A percentile compares a stretch with the other conserved stretches of the same genome.
These are phyloP conservation scores for Neocatenulostroma microsporum DNA, from an alignment of 2,329 filamentous ascomycete species.

Conservation along the genomic window DNA sequence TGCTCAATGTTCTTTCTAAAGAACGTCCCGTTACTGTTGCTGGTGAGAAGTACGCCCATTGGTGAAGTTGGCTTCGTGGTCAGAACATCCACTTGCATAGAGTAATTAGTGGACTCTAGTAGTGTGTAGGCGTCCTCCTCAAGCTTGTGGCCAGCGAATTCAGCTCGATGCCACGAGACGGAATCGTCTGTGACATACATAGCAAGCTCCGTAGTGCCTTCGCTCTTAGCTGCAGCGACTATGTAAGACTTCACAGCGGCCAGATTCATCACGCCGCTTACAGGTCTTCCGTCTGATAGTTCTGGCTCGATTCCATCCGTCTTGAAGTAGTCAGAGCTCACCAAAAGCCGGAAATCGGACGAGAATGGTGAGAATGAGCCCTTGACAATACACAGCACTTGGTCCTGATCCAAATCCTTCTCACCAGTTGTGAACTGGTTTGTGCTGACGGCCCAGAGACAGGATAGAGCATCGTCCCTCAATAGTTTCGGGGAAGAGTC, in stretches of 20 bases:
- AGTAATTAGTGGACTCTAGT: conserved; percentile 93
- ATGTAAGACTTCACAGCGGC: conserved; percentile 80
- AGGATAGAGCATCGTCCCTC: conserved; percentile 62
- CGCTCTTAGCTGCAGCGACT: conserved; percentile 71
- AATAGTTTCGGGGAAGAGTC: conserved; percentile 57
- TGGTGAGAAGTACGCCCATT: conserved; percentile 87
- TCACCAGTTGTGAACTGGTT: conserved; percentile 64
- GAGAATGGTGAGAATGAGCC: conserved; percentile 63
- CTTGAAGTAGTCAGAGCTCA: conserved; percentile 77
- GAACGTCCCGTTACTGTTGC: conserved; percentile 95
- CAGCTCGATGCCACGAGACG: conserved; percentile 78
- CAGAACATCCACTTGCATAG: conserved; percentile 92
- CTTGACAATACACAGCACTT: conserved; percentile 71
- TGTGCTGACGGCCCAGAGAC: conserved; percentile 79
- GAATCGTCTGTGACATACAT: conserved; percentile 84
- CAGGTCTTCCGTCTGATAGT: conserved; percentile 63
- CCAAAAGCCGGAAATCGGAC: conserved; percentile 67
- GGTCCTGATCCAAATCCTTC: conserved; percentile 56
- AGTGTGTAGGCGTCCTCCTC: conserved; percentile 85
- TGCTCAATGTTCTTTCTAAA: conserved; percentile 88
- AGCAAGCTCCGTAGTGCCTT: conserved; percentile 79
- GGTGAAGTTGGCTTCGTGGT: conserved; percentile 50
- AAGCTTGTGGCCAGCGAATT: conserved; percentile 79
- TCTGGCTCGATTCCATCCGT: conserved; percentile 60
- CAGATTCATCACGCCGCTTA: conserved; percentile 72